Evolutionary conservation across 2,329 filamentous ascomycete genomes (phyloP), one percentile per base, ranked within the genome.

Genomic region (Chrysosporium keratinophilum): DNA sequence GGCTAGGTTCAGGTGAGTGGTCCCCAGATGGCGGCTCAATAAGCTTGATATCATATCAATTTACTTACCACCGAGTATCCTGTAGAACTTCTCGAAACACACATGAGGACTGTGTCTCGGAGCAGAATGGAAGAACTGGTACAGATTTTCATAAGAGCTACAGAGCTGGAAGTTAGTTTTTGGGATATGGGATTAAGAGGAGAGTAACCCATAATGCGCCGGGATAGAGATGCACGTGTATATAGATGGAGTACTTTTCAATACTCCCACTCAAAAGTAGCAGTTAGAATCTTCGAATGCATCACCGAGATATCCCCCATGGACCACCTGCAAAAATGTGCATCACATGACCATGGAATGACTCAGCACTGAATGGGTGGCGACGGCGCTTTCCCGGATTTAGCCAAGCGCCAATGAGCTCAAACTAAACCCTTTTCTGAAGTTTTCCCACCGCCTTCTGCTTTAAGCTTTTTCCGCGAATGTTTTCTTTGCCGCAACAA

Each of bases 141-240:
- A 44, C 76, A 80, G 59, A 88, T 96, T 49, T 96, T 96, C 64
- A 81, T 89, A 45, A 85, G 89, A 61, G 88, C 85, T n/a, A 94
- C 88, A 14, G 67, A 87, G 78, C 81, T 88, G 77, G 85, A 88
- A 68, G 82, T 79, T 58, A 80, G 78, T 1, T 88, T 88, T 65
- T 88, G 85, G 85, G 78, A 85, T 54, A 87, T 87, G 82, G 80
- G 78, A 1, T 61, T 77, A 43, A 65, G 65, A 17, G 62, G 59
- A 43, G 48, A 54, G 37, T 35, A 15, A 33, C 12, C 9, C 9
- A 35, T 11, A 33, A 14, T 10, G 44, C 2, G 14, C 11, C 35
- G 3, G n/a, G 11, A 37, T 3, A 12, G n/a, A 12, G 11, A 9
- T 12, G 35, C 3, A 5, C n/a, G n/a, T 37, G 35, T 37, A 37